These are phyloP conservation scores for Citrus hindsii DNA, from an alignment of 345 rosid genomes.

Conservation along the genomic window DNA sequence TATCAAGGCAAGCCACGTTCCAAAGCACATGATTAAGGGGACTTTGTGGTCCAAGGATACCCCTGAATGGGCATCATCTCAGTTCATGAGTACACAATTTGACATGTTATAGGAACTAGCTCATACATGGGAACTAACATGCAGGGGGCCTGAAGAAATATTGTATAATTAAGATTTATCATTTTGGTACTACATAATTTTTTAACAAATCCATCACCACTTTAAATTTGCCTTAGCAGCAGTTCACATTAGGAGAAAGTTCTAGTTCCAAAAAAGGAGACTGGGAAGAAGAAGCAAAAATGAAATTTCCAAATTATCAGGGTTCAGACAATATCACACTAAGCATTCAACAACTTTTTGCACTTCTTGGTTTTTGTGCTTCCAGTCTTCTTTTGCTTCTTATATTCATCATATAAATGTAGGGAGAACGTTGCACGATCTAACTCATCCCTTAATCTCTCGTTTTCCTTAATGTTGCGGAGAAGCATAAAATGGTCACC, in stretches of 20 bases:
- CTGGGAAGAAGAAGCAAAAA: not conserved
- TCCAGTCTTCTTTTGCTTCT: slow-evolving; percentile 40
- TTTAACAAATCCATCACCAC: no score
- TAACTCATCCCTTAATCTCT: slow-evolving; percentile 47
- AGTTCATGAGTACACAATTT: not conserved
- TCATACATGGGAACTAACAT: not conserved
- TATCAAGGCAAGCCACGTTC: not conserved
- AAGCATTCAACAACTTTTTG: not conserved
- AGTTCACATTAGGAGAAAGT: no score
- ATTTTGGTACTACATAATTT: no score
- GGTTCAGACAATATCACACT: not conserved
- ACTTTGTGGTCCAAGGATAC: not conserved
- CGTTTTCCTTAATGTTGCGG: slow-evolving; percentile 50
- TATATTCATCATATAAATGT: slow-evolving; percentile 44
- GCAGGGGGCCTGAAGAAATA: not conserved
- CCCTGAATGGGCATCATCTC: not conserved
- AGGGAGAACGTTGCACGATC: slow-evolving; percentile 31
- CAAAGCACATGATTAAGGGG: not conserved
- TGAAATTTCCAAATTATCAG: not conserved
- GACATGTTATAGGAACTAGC: not conserved
- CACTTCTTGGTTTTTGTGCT: slow-evolving; percentile 22
- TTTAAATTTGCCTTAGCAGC: no score
- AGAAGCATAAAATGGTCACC: slow-evolving; percentile 50
- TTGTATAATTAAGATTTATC: not conserved
- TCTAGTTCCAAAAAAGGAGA: no score